Conservation (phyloP, 208 protist species). For the Leishmania mexicana region DNA sequence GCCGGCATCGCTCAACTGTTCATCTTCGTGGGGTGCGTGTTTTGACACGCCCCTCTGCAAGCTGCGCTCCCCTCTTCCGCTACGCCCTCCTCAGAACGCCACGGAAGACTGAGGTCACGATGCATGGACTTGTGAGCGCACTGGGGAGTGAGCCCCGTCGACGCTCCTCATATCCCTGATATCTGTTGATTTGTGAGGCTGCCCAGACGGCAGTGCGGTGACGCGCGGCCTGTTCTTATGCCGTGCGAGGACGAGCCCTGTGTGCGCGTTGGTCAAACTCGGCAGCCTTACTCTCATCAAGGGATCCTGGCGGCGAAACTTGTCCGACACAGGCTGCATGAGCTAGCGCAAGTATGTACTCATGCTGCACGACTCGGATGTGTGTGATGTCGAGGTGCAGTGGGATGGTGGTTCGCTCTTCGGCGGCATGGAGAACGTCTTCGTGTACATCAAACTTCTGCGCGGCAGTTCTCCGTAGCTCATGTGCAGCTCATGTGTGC, state of each 20-base stretch:
- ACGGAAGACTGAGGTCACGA: slow-evolving; percentile 38
- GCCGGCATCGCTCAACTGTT: slow-evolving; percentile 40
- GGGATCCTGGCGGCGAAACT: slow-evolving; percentile 42
- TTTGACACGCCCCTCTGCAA: slow-evolving; percentile 12
- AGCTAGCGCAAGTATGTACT: slow-evolving; percentile 54
- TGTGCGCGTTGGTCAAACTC: slow-evolving; percentile 30
- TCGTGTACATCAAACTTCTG: slow-evolving; percentile 48
- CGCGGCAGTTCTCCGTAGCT: background rate
- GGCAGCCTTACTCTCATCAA: slow-evolving; percentile 38
- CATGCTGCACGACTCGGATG: slow-evolving; percentile 48
- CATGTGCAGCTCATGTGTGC: no score
- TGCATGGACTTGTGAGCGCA: slow-evolving; percentile 20
- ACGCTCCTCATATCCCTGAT: background rate
- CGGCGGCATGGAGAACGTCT: slow-evolving; percentile 32
- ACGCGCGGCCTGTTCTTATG: slow-evolving; percentile 25
- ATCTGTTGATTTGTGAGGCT: slow-evolving; percentile 45
- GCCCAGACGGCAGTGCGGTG: slow-evolving; percentile 31
- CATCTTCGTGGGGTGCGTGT: slow-evolving; percentile 37
- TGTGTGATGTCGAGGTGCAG: slow-evolving; percentile 8
- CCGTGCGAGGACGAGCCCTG: background rate
- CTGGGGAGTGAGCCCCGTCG: slow-evolving; percentile 15
- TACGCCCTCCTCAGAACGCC: slow-evolving; percentile 28
- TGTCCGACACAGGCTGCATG: background rate
- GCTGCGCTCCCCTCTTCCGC: slow-evolving; percentile 20
- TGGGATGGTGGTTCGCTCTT: slow-evolving; percentile 10